Evolutionary conservation across 2,329 filamentous ascomycete species (phyloP), one percentile per base, ranked within the genome.

Genomic region (Cordyceps farinosa): DNA sequence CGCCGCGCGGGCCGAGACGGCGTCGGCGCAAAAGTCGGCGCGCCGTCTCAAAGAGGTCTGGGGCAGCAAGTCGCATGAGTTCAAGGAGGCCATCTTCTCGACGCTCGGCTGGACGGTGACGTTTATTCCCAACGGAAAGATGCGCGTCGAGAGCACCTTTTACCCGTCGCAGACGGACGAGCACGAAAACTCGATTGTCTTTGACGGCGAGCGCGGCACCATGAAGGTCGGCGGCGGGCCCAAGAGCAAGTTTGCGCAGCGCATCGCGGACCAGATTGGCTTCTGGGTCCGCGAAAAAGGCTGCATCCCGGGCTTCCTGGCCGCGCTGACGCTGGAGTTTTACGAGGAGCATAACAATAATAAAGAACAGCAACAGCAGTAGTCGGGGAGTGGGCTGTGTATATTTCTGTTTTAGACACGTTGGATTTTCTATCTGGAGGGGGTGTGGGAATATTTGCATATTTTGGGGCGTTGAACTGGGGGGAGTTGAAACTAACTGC

Each of bases 171-270:
- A 65, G 77, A 86, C 74, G 73, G 86, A 90, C 62, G 87, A 90
- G 71, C 86, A 91, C 73, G 87, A 89, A 74, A 88, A 89, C 68
- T 87, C 84, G 63, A 88, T 90, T 65, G 87, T 97, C 0, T 97
- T 97, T 74, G 92, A 97, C 75, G 92, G 92, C 58, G 92, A 97
- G 78, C 88, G 90, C 64, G 95, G 94, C 8, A 97, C 93, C 1
- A 99, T 99, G 95, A 99, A 99, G 82, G 90, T 99, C 63, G 91
- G 89, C 40, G 95, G 95, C 1, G 95, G 95, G 0, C 91, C 92
- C 1, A 85, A 90, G 72, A 96, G 91, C 72, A 83, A 87, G 13
- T 99, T 99, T 76, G 95, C 93, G 1, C 79, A 85, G 62, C 89
- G 92, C 75, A 97, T 99, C 66, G 85, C 85, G 67, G 90, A 91